Conservation (phyloP, 768 basidiomycete species). For the button mushroom (Agaricus bisporus) region DNA sequence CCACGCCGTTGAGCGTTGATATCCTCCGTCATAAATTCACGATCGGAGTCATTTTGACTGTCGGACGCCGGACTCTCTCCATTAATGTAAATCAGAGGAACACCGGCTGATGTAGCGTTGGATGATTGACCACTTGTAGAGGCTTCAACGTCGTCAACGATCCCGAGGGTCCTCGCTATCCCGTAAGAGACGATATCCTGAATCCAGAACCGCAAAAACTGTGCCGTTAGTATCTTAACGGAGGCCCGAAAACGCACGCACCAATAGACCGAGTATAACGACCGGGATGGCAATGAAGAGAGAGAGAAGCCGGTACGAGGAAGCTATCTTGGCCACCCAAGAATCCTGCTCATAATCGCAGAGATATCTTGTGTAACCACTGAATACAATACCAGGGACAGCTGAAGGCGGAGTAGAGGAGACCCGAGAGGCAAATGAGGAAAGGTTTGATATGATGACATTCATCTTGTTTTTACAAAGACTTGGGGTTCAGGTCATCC, state of each 20-base stretch:
- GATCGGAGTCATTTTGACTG: slow-evolving; percentile 22
- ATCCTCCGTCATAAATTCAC: slow-evolving; percentile 10
- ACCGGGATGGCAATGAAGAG: slow-evolving; percentile 58
- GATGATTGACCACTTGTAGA: slow-evolving; percentile 58
- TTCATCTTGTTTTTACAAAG: slow-evolving; percentile 22
- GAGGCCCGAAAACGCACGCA: slow-evolving; percentile 27
- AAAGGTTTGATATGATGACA: slow-evolving; percentile 24
- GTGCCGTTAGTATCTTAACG: slow-evolving; percentile 6
- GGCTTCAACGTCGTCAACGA: slow-evolving; percentile 69
- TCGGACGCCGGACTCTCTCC: slow-evolving; percentile 19
- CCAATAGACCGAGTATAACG: slow-evolving; percentile 46
- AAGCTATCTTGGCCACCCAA: slow-evolving; percentile 62
- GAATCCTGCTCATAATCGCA: slow-evolving; percentile 61
- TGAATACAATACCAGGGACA: slow-evolving; percentile 45
- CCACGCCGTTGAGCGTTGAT: background rate
- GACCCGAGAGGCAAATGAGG: slow-evolving; percentile 23
- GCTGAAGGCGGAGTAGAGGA: slow-evolving; percentile 25
- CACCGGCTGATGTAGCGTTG: slow-evolving; percentile 20
- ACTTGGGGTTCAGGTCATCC: background rate
- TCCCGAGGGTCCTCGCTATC: slow-evolving; percentile 76
- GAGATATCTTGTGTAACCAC: slow-evolving; percentile 53
- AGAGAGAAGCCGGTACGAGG: slow-evolving; percentile 59
- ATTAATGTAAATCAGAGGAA: slow-evolving; percentile 28
- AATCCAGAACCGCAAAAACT: slow-evolving; percentile 3
- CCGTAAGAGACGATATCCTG: slow-evolving; percentile 80